These are phyloP conservation scores for Brassica hybrid DNA, from an alignment of 441 rosid species.

Conservation along the genomic window DNA sequence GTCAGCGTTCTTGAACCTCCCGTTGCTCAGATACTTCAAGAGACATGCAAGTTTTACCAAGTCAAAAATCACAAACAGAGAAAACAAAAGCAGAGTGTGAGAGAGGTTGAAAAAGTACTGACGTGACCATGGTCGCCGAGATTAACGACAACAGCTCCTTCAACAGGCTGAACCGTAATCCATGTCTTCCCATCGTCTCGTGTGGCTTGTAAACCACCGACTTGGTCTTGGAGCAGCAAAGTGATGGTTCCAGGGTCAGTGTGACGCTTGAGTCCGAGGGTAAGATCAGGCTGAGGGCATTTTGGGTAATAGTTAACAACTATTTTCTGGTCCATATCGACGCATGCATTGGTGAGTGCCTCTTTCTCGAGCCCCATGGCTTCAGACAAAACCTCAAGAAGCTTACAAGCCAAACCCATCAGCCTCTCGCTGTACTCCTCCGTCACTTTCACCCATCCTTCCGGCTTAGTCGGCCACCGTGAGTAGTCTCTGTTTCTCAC, in stretches of 20 bases:
- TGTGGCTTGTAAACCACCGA: conserved; percentile 98
- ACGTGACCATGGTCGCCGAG: conserved; percentile 97
- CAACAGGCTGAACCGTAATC: conserved; percentile 93
- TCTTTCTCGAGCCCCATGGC: conserved; percentile 92
- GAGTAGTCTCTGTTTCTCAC: conserved; percentile 73
- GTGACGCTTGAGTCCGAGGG: conserved; percentile 97
- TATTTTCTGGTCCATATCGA: conserved; percentile 96
- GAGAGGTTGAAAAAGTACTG: conserved; percentile 41
- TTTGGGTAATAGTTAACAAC: conserved; percentile 93
- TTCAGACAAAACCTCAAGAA: conserved; percentile 82
- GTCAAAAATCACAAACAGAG: not conserved
- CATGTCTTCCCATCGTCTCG: conserved; percentile 78
- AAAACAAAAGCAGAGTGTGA: not conserved
- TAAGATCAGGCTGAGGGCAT: conserved; percentile 94
- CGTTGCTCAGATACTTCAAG: conserved; percentile 79
- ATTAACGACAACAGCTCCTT: conserved; percentile 91
- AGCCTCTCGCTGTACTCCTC: conserved; percentile 73
- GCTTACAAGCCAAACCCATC: conserved; percentile 85
- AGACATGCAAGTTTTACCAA: conserved; percentile 8
- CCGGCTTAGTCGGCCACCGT: conserved; percentile 95
- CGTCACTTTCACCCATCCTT: conserved; percentile 71
- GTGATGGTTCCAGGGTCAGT: conserved; percentile 98
- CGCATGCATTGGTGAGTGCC: conserved; percentile 83
- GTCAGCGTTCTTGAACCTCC: conserved; percentile 93
- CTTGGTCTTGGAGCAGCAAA: conserved; percentile 88